phyloP scores from a whole-genome alignment of 257 asterid species.

The Fraxinus quadrangulata region DNA sequence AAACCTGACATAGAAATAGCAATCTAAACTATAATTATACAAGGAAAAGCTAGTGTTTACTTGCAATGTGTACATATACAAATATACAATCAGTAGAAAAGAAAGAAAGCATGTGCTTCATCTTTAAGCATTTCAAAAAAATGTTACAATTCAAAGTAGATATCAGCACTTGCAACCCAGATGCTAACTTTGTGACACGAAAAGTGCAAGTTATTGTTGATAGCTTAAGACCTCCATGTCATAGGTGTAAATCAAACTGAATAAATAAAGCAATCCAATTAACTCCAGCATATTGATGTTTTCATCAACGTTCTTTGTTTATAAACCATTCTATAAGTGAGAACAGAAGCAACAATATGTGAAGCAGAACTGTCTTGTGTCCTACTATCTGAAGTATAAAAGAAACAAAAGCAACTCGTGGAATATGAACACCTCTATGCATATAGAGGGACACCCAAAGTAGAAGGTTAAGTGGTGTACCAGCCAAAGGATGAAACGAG shows the following conservation, averaged over 20 bases:
- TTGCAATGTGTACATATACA: neutral
- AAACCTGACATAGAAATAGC: neutral
- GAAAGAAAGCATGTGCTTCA: neutral
- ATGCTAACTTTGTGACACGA: neutral
- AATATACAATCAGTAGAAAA: neutral
- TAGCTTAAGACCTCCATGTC: neutral
- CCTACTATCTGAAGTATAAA: conserved; percentile 3
- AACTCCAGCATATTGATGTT: neutral
- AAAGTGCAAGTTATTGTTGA: neutral
- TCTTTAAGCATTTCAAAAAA: neutral
- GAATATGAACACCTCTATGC: neutral
- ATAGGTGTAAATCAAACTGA: neutral
- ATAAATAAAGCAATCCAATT: neutral
- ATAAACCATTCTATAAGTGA: neutral
- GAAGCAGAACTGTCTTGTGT: conserved; percentile 9
- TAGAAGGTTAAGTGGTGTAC: neutral
- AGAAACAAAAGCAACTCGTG: neutral
- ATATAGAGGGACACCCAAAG: neutral
- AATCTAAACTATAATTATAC: neutral
- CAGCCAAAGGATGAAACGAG: neutral
- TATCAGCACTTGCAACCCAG: neutral
- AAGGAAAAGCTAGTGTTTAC: neutral
- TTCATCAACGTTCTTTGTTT: neutral
- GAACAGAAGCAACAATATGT: neutral
- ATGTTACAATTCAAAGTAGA: neutral